Base-by-base conservation (phyloP, 1,139 yeast genomes). In the Meyerozyma smithsonii region DNA sequence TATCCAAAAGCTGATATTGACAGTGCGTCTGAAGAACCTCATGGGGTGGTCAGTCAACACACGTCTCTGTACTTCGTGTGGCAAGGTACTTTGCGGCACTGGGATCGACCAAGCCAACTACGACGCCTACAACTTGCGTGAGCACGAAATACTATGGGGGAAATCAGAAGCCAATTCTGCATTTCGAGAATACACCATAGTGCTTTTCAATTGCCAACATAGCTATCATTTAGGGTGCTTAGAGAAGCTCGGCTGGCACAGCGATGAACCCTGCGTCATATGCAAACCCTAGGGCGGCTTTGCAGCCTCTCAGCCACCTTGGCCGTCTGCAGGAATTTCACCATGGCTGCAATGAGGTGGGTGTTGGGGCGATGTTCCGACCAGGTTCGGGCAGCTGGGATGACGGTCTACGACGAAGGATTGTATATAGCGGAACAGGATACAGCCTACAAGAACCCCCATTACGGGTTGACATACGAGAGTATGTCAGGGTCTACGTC, bases 41-140 rank as follows among this genome's bases (percentile, higher is more conserved):
- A 56, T 59, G 39, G 95, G 95, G 0, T 81, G 90, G 86, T 62
- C 77, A 1, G 72, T 81, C 1, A 61, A 59, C 21, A 61, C 69
- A 15, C 69, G 74, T 38, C 72, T 66, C 36, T 87, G 96, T 58
- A 81, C 84, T 39, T 77, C 82, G 0, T 87, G 96, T 56, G 86
- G 84, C 2, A 77, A 76, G 46, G 61, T 62, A 24, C 60, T 86
- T 30, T 78, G 85, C 74, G 95, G 95, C 0, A 54, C 74, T 0
- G 76, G 75, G 1, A 61, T 80, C 3, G 62, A 68, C 28, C 65
- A 69, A 2, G 61, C 59, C 8, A 59, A 70, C 36, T 73, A 54
- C 36, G 43, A 51, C 17, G 73, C 73, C 3, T 80, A 17, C 15
- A 16, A 18, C 8, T 11, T 30, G 4, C 34, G 34, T 10, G 21